Base-by-base conservation (phyloP, 2,329 filamentous ascomycete genomes). In the Fusarium bactridioides region DNA sequence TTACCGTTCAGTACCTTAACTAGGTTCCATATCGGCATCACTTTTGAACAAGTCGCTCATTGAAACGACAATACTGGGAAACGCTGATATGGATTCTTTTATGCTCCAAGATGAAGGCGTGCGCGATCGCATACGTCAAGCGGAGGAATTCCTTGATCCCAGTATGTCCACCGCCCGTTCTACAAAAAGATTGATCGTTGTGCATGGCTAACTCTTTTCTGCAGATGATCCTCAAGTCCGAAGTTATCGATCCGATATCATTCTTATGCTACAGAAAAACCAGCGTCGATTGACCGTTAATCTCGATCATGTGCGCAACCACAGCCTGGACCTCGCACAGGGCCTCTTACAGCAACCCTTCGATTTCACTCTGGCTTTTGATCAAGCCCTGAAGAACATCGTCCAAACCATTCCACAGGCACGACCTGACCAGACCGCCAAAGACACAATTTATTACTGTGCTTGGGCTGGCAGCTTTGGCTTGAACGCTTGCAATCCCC, bases 381-480 rank as follows among this genome's bases (percentile, higher is more conserved):
- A 99, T 80, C 88, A 90, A 74, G 96, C 95, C 2, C 88, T 99
- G 69, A 97, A 96, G 80, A 91, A 96, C 72, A 92, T 98, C 58
- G 91, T 98, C 72, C 89, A 92, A 79, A 92, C 94, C 6, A 85
- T 97, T 37, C 91, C 92, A 16, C 90, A 93, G 77, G 90, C 93
- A 44, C 90, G 94, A 5, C 88, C 92, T 6, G 91, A 92, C 75
- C 94, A 97, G 81, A 91, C 90, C 4, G 88, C 90, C 47, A 90
- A 92, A 35, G 95, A 98, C 80, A 90, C 91, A 45, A 87, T 94
- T 76, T 99, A 97, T 84, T 98, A 99, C 81, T 98, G 96, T 79
- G 96, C 96, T n/a, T 98, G 94, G 84, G 90, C 95, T 61, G 96
- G 96, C 74, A 97, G 94, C 80, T 99, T 99, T 80, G 96, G 97